These are phyloP conservation scores for Puccinia coronata DNA, from an alignment of 1,284 basidiomycete species.

Conservation along the genomic window DNA sequence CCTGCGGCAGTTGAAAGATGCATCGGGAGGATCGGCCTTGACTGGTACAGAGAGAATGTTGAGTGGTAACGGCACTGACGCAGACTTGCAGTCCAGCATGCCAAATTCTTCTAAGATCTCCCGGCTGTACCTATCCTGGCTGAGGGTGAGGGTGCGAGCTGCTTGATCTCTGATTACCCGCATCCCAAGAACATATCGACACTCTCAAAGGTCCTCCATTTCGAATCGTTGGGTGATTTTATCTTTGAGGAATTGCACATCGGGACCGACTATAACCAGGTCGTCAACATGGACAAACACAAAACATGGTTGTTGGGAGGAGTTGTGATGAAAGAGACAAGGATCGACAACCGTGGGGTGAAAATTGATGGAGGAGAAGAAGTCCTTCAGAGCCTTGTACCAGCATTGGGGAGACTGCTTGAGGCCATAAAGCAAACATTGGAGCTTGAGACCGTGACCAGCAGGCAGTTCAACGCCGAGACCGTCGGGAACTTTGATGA, in stretches of 20 bases:
- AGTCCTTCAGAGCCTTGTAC: background rate
- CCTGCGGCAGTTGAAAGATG: background rate
- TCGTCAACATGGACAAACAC: constrained; percentile 42
- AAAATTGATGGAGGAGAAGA: constrained; percentile 1
- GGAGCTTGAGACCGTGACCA: background rate
- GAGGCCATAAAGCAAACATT: constrained; percentile 25
- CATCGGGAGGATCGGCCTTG: background rate
- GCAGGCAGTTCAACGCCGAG: background rate
- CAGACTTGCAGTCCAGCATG: constrained; percentile 2
- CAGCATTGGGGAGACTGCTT: constrained; percentile 21
- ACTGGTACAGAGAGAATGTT: background rate
- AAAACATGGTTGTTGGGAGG: background rate
- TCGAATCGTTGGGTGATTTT: background rate
- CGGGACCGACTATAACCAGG: background rate
- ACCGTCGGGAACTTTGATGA: constrained; percentile 2
- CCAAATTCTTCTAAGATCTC: constrained; percentile 15
- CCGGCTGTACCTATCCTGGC: constrained; percentile 1
- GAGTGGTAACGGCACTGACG: background rate
- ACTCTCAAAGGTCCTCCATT: constrained; percentile 15
- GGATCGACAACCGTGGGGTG: background rate
- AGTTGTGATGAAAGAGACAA: background rate
- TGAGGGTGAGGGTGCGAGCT: background rate
- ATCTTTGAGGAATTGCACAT: constrained; percentile 6
- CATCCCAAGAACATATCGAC: constrained; percentile 19
- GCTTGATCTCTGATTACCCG: background rate